phyloP scores from a whole-genome alignment of 257 asterid genomes.

The Solanum ossicruentum region DNA sequence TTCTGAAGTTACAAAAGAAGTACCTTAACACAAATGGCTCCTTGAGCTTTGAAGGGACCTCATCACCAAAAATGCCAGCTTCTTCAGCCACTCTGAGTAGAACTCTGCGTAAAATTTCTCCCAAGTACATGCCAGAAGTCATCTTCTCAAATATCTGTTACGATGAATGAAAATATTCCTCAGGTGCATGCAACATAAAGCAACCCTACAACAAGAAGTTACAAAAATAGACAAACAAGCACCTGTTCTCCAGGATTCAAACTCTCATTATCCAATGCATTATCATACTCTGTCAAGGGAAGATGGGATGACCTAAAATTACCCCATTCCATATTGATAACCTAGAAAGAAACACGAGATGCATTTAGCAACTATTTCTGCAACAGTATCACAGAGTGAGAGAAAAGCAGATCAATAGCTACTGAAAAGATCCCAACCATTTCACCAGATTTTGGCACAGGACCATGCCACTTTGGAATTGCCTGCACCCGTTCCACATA shows the following conservation, averaged over 20 bases:
- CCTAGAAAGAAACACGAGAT: constrained; percentile 23
- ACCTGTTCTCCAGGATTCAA: constrained; percentile 89
- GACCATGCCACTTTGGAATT: constrained; percentile 92
- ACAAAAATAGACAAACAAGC: not conserved
- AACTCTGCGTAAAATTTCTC: constrained; percentile 71
- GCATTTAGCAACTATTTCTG: not conserved
- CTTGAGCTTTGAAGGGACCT: constrained; percentile 62
- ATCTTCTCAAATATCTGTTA: constrained; percentile 74
- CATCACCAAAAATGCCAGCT: constrained; percentile 72
- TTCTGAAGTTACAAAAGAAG: not conserved
- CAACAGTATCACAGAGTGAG: not conserved
- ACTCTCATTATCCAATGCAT: constrained; percentile 58
- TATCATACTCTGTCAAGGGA: constrained; percentile 72
- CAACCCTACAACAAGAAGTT: not conserved
- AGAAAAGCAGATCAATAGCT: not conserved
- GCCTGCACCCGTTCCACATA: constrained; percentile 85
- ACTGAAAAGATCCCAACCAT: constrained; percentile 38
- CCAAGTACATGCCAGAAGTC: constrained; percentile 88
- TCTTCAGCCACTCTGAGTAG: constrained; percentile 66
- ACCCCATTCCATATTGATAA: constrained; percentile 97
- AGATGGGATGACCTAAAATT: constrained; percentile 86
- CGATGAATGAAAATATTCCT: not conserved
- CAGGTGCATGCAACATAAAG: not conserved
- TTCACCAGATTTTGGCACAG: constrained; percentile 77
- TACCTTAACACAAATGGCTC: constrained; percentile 54